A percentile compares a stretch with the other conserved stretches of the same genome.
These are phyloP conservation scores for Mesembryanthemum crystallinum DNA, from an alignment of 148 eudicot genomes.

Conservation along the genomic window DNA sequence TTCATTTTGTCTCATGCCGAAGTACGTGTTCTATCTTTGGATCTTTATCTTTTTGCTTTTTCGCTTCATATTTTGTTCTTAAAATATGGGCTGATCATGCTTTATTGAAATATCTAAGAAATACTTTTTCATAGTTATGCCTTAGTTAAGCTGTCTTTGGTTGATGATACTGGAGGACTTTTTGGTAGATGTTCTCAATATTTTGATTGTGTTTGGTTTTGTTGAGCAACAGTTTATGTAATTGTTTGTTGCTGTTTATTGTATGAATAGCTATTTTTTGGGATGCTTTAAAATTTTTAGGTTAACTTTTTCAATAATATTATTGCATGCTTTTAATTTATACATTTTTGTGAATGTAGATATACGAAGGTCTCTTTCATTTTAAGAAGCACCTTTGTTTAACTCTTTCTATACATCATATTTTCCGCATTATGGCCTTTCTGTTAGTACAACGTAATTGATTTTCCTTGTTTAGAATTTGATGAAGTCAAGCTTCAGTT, in stretches of 20 bases:
- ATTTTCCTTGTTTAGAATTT: background rate
- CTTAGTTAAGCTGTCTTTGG: background rate
- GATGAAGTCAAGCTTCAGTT: background rate
- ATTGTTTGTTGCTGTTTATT: background rate
- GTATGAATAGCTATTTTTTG: background rate
- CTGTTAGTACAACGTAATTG: too few relatives aligned
- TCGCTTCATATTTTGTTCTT: background rate
- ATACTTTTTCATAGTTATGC: background rate
- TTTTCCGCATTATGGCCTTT: too few relatives aligned
- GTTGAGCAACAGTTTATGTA: background rate
- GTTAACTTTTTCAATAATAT: background rate
- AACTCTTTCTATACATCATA: too few relatives aligned
- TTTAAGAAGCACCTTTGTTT: too few relatives aligned
- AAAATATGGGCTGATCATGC: background rate
- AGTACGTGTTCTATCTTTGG: constrained; percentile 30
- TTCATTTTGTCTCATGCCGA: constrained; percentile 84
- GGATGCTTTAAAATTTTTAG: background rate
- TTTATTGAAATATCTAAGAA: background rate
- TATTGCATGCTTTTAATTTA: background rate
- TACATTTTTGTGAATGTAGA: background rate
- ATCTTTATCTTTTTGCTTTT: background rate
- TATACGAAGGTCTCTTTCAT: background rate
- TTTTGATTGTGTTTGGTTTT: background rate
- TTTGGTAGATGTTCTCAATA: background rate
- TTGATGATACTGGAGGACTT: constrained; percentile 4